Evolutionary conservation across 257 asterid genomes (phyloP).

Genomic region (Petunia axillaris): DNA sequence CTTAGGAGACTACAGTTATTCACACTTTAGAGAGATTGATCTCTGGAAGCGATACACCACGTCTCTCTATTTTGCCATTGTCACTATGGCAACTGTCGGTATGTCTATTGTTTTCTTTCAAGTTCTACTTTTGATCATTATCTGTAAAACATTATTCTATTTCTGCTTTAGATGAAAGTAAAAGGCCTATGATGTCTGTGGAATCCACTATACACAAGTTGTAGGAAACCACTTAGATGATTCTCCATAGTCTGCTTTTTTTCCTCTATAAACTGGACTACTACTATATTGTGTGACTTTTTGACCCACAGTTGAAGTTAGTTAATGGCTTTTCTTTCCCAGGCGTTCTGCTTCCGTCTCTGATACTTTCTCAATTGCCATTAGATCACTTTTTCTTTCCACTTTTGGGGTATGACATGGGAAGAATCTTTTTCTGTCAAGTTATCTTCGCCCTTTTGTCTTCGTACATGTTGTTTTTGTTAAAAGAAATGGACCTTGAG

Average conservation of each 20-base stretch:
- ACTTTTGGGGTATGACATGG: not conserved
- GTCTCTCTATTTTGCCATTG: constrained; percentile 86
- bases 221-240: not conserved
- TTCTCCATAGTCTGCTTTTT: not conserved
- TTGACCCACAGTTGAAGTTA: not conserved
- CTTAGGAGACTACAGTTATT: constrained; percentile 78
- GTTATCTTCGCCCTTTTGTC: constrained; percentile 9
- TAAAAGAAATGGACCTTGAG: too few species aligned
- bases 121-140: not conserved
- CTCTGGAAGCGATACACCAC: constrained; percentile 85
- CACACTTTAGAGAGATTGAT: constrained; percentile 80
- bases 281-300: not conserved
- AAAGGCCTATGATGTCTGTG: not conserved
- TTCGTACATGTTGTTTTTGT: not conserved
- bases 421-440: not conserved
- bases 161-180: constrained; percentile 4
- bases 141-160: not conserved
- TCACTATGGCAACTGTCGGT: constrained; percentile 99
- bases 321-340: not conserved
- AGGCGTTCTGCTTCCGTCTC: not conserved
- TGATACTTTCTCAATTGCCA: not conserved
- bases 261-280: not conserved
- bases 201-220: not conserved
- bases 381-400: not conserved
- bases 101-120: constrained; percentile 36